These are phyloP conservation scores for Fusarium bulbicola DNA, from an alignment of 2,329 filamentous ascomycete genomes.

Conservation along the genomic window DNA sequence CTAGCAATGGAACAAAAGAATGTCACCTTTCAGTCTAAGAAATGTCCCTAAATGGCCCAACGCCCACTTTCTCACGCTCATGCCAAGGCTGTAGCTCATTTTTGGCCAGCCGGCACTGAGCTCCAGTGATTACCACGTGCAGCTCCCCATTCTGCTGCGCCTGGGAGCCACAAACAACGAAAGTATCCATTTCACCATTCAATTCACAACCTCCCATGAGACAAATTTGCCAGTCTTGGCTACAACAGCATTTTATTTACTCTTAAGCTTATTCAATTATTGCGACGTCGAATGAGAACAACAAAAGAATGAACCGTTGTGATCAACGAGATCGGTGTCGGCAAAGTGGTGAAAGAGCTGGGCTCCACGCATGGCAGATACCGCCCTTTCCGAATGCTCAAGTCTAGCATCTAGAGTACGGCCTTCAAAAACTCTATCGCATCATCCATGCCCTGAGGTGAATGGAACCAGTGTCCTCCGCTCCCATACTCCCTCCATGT, in stretches of 20 bases:
- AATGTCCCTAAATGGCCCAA: background rate
- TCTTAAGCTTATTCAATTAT: rapidly evolving
- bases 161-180: no score
- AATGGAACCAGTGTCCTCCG: constrained; percentile 58
- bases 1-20: background rate
- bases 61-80: background rate
- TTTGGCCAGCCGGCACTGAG: background rate
- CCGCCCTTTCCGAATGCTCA: rapidly evolving
- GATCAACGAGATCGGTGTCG: background rate
- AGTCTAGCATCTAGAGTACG: background rate
- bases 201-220: background rate
- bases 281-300: background rate
- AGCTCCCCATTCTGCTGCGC: background rate
- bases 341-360: background rate
- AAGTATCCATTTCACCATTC: no score
- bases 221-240: background rate
- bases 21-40: background rate
- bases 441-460: constrained; percentile 55
- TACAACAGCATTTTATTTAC: background rate
- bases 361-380: no score
- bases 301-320: background rate
- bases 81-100: background rate
- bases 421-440: constrained; percentile 46
- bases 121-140: background rate
- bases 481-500: constrained; percentile 53